Conservation (phyloP, 2,329 filamentous ascomycete species). For the Claviceps purpurea region DNA sequence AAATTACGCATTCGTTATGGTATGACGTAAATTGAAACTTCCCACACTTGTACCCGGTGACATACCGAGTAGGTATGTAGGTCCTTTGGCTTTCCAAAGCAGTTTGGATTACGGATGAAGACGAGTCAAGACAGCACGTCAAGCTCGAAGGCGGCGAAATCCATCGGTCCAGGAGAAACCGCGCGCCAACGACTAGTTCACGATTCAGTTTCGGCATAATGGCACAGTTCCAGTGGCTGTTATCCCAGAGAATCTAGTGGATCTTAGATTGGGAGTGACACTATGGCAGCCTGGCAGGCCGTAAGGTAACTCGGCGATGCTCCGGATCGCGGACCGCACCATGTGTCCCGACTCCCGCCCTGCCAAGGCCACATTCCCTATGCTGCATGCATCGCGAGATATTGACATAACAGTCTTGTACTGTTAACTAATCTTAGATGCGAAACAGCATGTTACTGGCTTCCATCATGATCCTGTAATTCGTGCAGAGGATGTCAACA, state of each 20-base stretch:
- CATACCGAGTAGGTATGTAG: conserved; percentile 22
- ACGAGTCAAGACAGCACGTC: not conserved
- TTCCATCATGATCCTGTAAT: too few relatives aligned
- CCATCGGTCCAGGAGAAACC: not conserved
- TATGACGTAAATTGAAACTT: conserved; percentile 9
- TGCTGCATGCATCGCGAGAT: too few relatives aligned
- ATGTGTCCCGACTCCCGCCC: not conserved
- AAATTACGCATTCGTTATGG: conserved; percentile 34
- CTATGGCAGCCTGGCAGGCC: too few relatives aligned
- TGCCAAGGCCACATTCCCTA: not conserved
- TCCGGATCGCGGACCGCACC: not conserved
- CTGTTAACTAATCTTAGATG: too few relatives aligned
- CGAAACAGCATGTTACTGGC: too few relatives aligned
- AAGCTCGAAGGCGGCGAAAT: not conserved
- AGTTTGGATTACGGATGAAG: not conserved
- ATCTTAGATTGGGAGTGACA: too few relatives aligned
- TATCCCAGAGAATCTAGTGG: too few relatives aligned
- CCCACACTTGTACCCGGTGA: conserved; percentile 12
- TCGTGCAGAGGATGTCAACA: too few relatives aligned
- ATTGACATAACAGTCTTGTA: too few relatives aligned
- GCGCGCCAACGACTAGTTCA: too few relatives aligned
- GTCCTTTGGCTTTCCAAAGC: conserved; percentile 23
- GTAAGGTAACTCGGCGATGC: not conserved
- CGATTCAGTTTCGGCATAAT: too few relatives aligned
- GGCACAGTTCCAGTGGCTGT: too few relatives aligned